phyloP scores from a whole-genome alignment of 805 yeast genomes.

The Wickerhamiella lipophila region DNA sequence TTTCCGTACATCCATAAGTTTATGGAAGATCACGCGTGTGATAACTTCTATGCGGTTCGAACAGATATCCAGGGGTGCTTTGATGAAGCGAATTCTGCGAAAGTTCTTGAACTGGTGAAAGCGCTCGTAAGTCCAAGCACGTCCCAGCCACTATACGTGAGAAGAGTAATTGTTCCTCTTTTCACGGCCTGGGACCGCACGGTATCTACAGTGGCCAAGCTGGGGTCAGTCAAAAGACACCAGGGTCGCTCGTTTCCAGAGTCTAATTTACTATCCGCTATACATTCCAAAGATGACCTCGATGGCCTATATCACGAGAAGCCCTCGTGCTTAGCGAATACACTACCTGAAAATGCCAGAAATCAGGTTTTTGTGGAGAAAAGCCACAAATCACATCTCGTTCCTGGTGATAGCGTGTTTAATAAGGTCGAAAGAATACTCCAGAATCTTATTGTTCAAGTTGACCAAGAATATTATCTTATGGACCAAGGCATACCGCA shows the following conservation, averaged over 20 bases:
- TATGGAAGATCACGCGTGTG: conserved; percentile 27
- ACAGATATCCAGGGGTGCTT: conserved; percentile 70
- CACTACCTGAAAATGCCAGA: not conserved
- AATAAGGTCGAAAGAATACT: conserved; percentile 28
- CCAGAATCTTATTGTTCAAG: conserved; percentile 32
- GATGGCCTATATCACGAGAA: too few relatives aligned
- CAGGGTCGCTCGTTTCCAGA: too few relatives aligned
- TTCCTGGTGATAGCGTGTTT: not conserved
- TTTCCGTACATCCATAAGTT: conserved; percentile 29
- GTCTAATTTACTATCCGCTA: too few relatives aligned
- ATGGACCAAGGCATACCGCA: conserved; percentile 67
- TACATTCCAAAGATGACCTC: too few relatives aligned
- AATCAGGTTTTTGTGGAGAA: not conserved
- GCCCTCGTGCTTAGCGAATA: too few relatives aligned
- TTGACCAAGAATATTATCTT: conserved; percentile 30
- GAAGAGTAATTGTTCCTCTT: not conserved
- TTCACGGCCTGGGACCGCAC: not conserved
- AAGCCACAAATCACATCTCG: not conserved
- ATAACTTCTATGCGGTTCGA: conserved; percentile 39
- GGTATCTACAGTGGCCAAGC: not conserved
- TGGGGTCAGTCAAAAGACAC: not conserved
- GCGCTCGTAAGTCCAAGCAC: not conserved
- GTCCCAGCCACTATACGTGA: not conserved
- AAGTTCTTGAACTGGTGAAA: conserved; percentile 2
- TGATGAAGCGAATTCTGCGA: conserved; percentile 40